Percentiles rank a stretch among this genome's conserved stretches.
Evolutionary conservation across 23 red algal genomes (phyloP).

Genomic region (Gracilaria gracilis): DNA sequence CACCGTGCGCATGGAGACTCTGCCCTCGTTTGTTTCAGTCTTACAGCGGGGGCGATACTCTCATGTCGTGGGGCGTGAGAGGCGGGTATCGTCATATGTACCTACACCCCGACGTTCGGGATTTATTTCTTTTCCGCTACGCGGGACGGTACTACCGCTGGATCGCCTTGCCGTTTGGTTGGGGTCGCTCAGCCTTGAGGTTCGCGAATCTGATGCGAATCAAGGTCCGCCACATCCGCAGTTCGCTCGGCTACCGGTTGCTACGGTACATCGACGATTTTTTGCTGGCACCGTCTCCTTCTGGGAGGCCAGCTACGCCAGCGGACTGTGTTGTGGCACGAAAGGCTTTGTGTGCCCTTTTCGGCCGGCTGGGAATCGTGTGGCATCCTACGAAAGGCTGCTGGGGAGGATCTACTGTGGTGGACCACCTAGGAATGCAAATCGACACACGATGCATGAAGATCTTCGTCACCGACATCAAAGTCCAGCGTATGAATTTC

Average conservation of each 20-base stretch:
- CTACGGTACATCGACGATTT: too few relatives aligned
- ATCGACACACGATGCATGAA: not conserved
- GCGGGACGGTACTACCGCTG: too few relatives aligned
- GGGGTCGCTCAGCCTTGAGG: too few relatives aligned
- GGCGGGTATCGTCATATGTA: slow-evolving; percentile 30
- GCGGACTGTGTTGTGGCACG: not conserved
- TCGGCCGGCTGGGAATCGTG: slow-evolving; percentile 31
- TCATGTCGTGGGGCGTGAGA: slow-evolving; percentile 63
- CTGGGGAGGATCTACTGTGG: not conserved
- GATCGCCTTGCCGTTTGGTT: too few relatives aligned
- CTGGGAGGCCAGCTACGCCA: slow-evolving; percentile 17
- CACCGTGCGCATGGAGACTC: too few relatives aligned
- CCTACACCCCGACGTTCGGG: too few relatives aligned
- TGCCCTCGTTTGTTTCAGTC: too few relatives aligned
- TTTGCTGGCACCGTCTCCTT: not conserved
- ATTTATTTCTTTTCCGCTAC: too few relatives aligned
- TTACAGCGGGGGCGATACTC: not conserved
- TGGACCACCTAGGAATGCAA: slow-evolving; percentile 1
- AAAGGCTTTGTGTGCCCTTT: not conserved
- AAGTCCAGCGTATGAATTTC: not conserved
- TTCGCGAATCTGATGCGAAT: too few relatives aligned
- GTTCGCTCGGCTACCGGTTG: too few relatives aligned
- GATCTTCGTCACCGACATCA: not conserved
- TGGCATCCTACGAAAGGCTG: not conserved
- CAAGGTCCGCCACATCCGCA: too few relatives aligned